Conservation (phyloP, 805 yeast species). For the Ascoidea tarda region DNA sequence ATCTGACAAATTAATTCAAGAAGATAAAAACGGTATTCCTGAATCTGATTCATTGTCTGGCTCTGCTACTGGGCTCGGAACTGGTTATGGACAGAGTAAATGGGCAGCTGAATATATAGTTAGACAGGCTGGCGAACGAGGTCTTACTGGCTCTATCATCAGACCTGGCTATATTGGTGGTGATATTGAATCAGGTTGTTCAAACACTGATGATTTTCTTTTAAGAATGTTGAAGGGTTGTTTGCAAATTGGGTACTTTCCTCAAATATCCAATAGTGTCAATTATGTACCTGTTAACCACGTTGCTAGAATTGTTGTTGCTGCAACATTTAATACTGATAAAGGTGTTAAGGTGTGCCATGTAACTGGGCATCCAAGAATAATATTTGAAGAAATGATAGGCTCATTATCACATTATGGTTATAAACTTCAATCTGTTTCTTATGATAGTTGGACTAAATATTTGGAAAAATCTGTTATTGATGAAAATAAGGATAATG, state of each 20-base stretch:
- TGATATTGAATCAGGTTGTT: constrained; percentile 66
- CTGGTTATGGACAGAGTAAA: constrained; percentile 95
- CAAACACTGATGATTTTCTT: constrained; percentile 94
- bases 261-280: constrained; percentile 76
- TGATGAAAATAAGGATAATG: constrained; percentile 53
- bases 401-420: constrained; percentile 57
- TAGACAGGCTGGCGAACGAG: constrained; percentile 77
- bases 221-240: constrained; percentile 92
- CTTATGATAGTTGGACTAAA: constrained; percentile 69
- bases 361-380: constrained; percentile 96
- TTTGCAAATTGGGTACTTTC: constrained; percentile 72
- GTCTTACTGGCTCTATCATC: constrained; percentile 77
- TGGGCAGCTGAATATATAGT: constrained; percentile 93
- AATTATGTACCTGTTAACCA: constrained; percentile 98
- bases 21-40: constrained; percentile 58
- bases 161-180: constrained; percentile 98
- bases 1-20: constrained; percentile 52
- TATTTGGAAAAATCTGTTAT: constrained; percentile 66
- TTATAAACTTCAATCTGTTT: constrained; percentile 44
- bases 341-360: constrained; percentile 62
- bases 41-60: constrained; percentile 81
- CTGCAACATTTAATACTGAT: constrained; percentile 73
- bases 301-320: constrained; percentile 82
- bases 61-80: constrained; percentile 67
- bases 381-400: constrained; percentile 63